These are phyloP conservation scores for Cucurbita ficifolia DNA, from an alignment of 306 rosid species.

Conservation along the genomic window DNA sequence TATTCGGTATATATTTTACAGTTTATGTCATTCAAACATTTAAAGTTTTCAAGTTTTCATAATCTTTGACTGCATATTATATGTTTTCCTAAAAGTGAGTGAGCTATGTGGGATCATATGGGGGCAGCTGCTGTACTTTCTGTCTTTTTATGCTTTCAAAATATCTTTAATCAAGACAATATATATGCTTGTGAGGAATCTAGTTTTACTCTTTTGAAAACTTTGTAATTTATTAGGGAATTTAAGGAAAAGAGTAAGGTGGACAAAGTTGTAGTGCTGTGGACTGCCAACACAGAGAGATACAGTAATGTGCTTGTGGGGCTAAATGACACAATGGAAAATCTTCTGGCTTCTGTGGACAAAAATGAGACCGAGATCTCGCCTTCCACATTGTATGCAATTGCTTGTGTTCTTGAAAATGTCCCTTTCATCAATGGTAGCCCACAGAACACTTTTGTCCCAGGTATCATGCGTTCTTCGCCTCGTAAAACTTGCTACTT, in stretches of 20 bases:
- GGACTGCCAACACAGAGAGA: slow-evolving; percentile 99
- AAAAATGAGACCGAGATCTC: slow-evolving; percentile 87
- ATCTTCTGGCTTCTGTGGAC: slow-evolving; percentile 65
- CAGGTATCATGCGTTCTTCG: slow-evolving; percentile 30
- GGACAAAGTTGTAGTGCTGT: slow-evolving; percentile 80
- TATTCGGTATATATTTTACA: slow-evolving; percentile 31
- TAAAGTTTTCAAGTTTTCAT: not conserved
- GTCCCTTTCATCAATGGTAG: slow-evolving; percentile 95
- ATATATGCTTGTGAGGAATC: not conserved
- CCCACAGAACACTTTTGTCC: slow-evolving; percentile 96
- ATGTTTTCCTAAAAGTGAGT: not conserved
- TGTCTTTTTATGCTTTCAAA: not conserved
- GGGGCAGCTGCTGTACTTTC: not conserved
- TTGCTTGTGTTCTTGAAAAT: slow-evolving; percentile 74
- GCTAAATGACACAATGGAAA: slow-evolving; percentile 69
- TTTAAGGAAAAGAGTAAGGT: slow-evolving; percentile 78
- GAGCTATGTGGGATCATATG: not conserved
- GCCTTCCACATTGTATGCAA: slow-evolving; percentile 81
- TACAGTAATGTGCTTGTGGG: slow-evolving; percentile 76
- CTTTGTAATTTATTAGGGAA: slow-evolving; percentile 34
- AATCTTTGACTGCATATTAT: not conserved
- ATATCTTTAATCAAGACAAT: not conserved
- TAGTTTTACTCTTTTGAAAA: not conserved
- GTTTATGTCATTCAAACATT: not conserved
- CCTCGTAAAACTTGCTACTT: not conserved